Base-by-base conservation (phyloP, 78 protist species). In the Dictyostelium firmibasis region DNA sequence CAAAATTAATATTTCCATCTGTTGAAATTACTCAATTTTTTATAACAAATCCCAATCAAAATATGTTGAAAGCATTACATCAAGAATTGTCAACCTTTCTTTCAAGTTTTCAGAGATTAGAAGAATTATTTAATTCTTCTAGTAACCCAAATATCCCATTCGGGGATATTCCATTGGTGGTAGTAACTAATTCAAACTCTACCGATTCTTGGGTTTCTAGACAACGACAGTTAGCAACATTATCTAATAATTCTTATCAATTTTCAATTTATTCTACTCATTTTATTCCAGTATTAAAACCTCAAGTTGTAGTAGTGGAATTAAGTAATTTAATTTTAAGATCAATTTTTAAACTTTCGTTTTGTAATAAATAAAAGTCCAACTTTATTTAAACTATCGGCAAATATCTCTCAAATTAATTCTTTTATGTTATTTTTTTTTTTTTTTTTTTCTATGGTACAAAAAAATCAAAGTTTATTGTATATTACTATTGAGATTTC, bases 21-120 rank as follows among this genome's bases (percentile, higher is more conserved):
- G 7, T 16, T 60, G 36, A 20, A 11, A 41, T 23, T 25, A 7
- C 85, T 3, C 69, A 31, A 29, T 43, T 27, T 27, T 20, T n/a
- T 29, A 33, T 60, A 4, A 50, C n/a, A 38, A 20, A 47, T 13
- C 25, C 85, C 11, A 29, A 36, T 36, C 31, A 67, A 25, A 88
- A 79, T 25, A 27, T 23, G 23, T 41, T 78, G 10, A 64, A 60
- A 10, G 33, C 81, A 1, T 35, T 62, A 25, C 23, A 29, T 57
- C 93, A 88, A 79, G 93, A 88, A 67, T 27, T 88, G 7, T 10
- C 57, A 14, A 77, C 70, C 0, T 31, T 88, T 13, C 3, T 67
- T 1, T 33, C 53, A 64, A 60, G 70, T 27, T 20, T 79, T 20
- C 31, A 29, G 13, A 14, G 7, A 81, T 9, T 47, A 9, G 33